phyloP scores from a whole-genome alignment of 306 rosid genomes.

The Hippophae rhamnoides region DNA sequence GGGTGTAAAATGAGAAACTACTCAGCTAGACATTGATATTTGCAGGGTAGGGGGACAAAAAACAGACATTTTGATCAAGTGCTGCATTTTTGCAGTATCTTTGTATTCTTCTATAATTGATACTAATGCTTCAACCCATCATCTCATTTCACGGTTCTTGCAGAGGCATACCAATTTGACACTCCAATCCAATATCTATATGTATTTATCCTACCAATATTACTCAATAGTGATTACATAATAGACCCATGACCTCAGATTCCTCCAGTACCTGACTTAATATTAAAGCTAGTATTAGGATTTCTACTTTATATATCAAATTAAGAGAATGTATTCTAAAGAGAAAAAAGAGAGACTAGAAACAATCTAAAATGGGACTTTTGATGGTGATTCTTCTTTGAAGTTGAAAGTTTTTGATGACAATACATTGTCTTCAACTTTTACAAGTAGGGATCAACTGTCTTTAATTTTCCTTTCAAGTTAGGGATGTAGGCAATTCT shows the following conservation, averaged over 20 bases:
- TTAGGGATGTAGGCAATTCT: too few species aligned
- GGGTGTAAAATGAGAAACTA: neutral
- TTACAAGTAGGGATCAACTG: too few species aligned
- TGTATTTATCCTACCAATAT: constrained; percentile 19
- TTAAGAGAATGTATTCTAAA: neutral
- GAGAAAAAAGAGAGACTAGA: neutral
- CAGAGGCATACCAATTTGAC: too few species aligned
- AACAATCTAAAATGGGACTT: too few species aligned
- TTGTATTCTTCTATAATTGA: constrained; percentile 40
- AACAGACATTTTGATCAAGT: constrained; percentile 22
- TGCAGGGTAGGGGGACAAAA: constrained; percentile 41
- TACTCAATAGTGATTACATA: constrained; percentile 14
- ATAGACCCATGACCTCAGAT: constrained; percentile 25
- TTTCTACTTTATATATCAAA: neutral
- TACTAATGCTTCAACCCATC: constrained; percentile 29
- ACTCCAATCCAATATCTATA: neutral
- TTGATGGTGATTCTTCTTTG: neutral
- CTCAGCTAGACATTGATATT: constrained; percentile 30
- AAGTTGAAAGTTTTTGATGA: too few species aligned
- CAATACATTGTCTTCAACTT: constrained; percentile 1
- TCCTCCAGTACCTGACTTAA: constrained; percentile 19
- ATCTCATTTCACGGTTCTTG: constrained; percentile 26
- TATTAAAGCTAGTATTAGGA: constrained; percentile 5
- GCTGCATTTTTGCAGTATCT: constrained; percentile 35
- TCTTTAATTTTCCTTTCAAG: too few species aligned